These are phyloP conservation scores for Ophiostoma perfectum DNA, from an alignment of 2,329 filamentous ascomycete genomes.

Conservation along the genomic window DNA sequence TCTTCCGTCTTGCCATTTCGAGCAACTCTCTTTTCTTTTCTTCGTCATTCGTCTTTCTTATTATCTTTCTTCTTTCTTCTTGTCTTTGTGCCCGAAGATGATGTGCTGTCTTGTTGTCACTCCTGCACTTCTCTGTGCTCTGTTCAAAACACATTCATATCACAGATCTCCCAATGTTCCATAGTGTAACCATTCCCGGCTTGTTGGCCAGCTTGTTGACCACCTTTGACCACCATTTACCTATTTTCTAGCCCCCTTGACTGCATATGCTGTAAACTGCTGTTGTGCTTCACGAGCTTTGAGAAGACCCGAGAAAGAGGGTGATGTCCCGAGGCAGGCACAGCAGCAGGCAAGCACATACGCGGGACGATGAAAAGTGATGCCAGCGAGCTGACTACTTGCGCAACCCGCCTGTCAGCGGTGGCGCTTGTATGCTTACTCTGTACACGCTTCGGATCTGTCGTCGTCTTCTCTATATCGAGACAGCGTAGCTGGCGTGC, in stretches of 20 bases:
- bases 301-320: not conserved
- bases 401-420: not conserved
- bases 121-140: no score
- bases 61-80: not conserved
- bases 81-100: not conserved
- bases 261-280: not conserved
- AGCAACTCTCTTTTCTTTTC: not conserved
- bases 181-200: not conserved
- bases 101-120: no score
- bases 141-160: no score
- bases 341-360: not conserved
- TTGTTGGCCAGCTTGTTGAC: not conserved
- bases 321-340: not conserved
- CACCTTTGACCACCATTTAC: no score
- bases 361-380: not conserved
- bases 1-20: no score
- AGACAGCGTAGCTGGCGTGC: not conserved
- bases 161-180: no score
- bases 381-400: not conserved
- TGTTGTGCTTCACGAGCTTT: not conserved
- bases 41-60: not conserved
- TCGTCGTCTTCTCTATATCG: not conserved
- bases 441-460: not conserved
- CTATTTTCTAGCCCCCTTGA: no score
- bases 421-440: not conserved